These are phyloP conservation scores for Trapa bicornis DNA, from an alignment of 345 rosid genomes.

Conservation along the genomic window DNA sequence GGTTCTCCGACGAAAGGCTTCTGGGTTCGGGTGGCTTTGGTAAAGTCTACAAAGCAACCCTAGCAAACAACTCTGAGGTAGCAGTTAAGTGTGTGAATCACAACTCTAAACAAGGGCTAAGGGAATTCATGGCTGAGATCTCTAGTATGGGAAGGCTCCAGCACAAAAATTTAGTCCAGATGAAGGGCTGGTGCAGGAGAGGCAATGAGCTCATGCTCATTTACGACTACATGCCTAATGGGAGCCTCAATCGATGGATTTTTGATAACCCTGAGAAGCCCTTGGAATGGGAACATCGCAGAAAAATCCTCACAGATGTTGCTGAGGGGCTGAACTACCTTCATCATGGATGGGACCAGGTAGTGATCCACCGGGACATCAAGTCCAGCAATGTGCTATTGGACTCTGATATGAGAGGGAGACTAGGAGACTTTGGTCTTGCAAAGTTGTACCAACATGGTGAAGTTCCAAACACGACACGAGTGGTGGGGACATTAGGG, in stretches of 20 bases:
- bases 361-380: constrained; percentile 73
- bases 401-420: constrained; percentile 71
- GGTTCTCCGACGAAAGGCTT: constrained; percentile 48
- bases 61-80: constrained; percentile 37
- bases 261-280: constrained; percentile 42
- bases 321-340: constrained; percentile 76
- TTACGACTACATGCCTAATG: constrained; percentile 84
- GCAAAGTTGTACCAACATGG: constrained; percentile 72
- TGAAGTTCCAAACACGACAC: constrained; percentile 61
- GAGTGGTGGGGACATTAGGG: constrained; percentile 83
- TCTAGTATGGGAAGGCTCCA: constrained; percentile 83
- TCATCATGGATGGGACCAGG: constrained; percentile 88
- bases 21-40: constrained; percentile 86
- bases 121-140: constrained; percentile 93
- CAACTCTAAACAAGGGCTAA: constrained; percentile 75
- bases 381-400: constrained; percentile 71
- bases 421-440: constrained; percentile 76
- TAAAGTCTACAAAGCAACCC: constrained; percentile 48
- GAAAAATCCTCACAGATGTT: constrained; percentile 53
- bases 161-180: constrained; percentile 66
- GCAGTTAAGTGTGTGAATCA: constrained; percentile 85
- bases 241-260: constrained; percentile 63
- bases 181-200: constrained; percentile 87
- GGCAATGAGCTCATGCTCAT: constrained; percentile 65
- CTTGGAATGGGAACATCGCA: constrained; percentile 47